A percentile compares a stretch with the other conserved stretches of the same genome.
Conservation (phyloP, 139 green algal species). For the Auxenochlorella pyrenoidosa region DNA sequence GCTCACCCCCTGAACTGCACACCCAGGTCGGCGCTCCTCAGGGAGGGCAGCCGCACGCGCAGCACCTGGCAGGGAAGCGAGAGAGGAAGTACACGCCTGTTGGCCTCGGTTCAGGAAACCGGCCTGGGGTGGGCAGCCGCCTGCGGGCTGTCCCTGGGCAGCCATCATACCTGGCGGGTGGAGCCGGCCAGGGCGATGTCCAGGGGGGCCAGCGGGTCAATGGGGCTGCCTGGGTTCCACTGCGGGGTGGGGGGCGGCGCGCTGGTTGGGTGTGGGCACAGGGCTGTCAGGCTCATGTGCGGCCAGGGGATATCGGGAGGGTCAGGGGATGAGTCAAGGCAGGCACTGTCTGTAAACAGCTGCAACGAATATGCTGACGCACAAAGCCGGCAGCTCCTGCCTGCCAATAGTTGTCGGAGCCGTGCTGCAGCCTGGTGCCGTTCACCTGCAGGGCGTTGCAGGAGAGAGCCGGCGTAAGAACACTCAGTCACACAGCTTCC, state of each 20-base stretch:
- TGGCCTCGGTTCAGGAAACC: no score
- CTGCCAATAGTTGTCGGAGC: slow-evolving; percentile 28
- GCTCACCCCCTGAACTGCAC: not conserved
- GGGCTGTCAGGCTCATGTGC: no score
- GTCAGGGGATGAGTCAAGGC: no score
- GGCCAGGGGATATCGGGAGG: no score
- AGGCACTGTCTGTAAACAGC: no score
- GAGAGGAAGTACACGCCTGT: no score
- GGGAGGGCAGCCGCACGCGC: slow-evolving; percentile 8
- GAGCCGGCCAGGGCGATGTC: slow-evolving; percentile 30
- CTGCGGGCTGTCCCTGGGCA: no score
- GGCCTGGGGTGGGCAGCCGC: no score
- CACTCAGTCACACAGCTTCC: no score
- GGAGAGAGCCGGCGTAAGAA: no score
- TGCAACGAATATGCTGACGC: not conserved
- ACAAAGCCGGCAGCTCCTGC: not conserved
- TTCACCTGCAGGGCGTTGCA: slow-evolving; percentile 26
- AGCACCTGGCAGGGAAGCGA: slow-evolving; percentile 40
- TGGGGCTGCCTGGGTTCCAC: not conserved
- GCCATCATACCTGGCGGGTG: slow-evolving; percentile 39
- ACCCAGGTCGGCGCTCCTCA: slow-evolving; percentile 12
- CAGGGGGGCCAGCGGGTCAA: slow-evolving; percentile 7
- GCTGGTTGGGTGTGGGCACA: not conserved
- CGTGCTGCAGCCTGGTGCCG: slow-evolving; percentile 16
- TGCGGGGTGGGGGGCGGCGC: not conserved